Conservation (phyloP, 1,284 basidiomycete genomes). For the Puccinia hordei region DNA sequence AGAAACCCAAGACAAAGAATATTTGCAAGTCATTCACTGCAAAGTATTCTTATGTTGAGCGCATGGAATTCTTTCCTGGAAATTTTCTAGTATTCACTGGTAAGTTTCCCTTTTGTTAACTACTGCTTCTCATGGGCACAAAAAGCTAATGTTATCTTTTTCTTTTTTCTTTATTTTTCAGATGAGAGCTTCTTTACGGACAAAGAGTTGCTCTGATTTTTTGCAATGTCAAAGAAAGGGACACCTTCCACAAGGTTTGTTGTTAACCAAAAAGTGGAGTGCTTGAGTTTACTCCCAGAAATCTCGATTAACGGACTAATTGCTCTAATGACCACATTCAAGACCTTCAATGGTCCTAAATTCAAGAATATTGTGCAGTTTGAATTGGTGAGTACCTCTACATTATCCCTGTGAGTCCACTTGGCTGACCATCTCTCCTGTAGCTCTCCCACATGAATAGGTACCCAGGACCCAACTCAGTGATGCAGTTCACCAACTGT, state of each 20-base stretch:
- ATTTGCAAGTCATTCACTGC: too few species aligned
- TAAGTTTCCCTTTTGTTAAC: too few species aligned
- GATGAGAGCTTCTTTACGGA: conserved; percentile 8
- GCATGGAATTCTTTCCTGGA: too few species aligned
- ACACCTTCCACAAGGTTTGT: too few species aligned
- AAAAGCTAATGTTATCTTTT: background rate
- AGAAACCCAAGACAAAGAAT: too few species aligned
- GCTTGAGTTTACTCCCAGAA: too few species aligned
- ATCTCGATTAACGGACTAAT: too few species aligned
- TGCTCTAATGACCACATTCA: too few species aligned
- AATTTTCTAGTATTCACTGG: too few species aligned
- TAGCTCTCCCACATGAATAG: conserved; percentile 4
- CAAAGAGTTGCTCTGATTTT: background rate
- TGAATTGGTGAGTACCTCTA: conserved; percentile 12
- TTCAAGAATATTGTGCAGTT: conserved; percentile 2
- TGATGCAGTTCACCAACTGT: background rate
- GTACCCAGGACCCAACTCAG: background rate
- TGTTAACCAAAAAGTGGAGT: background rate
- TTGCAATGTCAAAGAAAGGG: conserved; percentile 1
- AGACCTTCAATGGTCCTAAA: too few species aligned
- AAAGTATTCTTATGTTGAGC: too few species aligned
- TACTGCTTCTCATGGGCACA: too few species aligned
- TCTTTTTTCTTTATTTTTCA: background rate
- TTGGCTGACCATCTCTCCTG: background rate
- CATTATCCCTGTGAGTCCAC: background rate